Evolutionary conservation across 164 flowering plant species (phyloP).

Genomic region (Liquidambar formosana): DNA sequence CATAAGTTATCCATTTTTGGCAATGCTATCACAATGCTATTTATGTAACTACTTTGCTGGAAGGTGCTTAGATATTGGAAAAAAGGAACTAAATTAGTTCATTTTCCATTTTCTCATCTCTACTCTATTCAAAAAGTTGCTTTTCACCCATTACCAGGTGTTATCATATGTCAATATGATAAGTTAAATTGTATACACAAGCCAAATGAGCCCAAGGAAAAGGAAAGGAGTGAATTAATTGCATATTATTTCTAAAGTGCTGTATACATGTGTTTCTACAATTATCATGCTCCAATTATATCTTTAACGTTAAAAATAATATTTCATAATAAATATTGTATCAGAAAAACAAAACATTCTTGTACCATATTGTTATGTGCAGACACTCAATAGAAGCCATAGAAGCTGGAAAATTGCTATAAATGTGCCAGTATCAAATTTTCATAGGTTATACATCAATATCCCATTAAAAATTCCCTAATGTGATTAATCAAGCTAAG

Average conservation of each 20-base stretch:
- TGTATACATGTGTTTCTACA: background rate
- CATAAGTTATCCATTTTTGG: background rate
- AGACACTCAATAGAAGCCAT: background rate
- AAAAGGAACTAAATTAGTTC: too few relatives aligned
- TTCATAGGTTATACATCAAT: background rate
- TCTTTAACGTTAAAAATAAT: too few relatives aligned
- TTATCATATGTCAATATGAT: background rate
- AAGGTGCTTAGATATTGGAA: background rate
- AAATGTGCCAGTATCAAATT: background rate
- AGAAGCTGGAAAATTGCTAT: background rate
- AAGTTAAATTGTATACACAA: too few relatives aligned
- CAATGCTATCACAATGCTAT: background rate
- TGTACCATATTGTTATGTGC: too few relatives aligned
- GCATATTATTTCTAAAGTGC: background rate
- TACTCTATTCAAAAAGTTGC: background rate
- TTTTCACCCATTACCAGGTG: background rate
- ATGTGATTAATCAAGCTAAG: background rate
- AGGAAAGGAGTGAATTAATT: background rate
- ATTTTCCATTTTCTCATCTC: background rate
- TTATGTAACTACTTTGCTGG: background rate
- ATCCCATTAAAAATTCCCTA: background rate
- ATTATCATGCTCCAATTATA: too few relatives aligned
- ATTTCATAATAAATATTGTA: too few relatives aligned
- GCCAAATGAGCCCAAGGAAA: background rate
- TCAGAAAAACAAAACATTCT: too few relatives aligned